These are phyloP conservation scores for Lachancea waltii DNA, from an alignment of 805 yeast genomes.

Conservation along the genomic window DNA sequence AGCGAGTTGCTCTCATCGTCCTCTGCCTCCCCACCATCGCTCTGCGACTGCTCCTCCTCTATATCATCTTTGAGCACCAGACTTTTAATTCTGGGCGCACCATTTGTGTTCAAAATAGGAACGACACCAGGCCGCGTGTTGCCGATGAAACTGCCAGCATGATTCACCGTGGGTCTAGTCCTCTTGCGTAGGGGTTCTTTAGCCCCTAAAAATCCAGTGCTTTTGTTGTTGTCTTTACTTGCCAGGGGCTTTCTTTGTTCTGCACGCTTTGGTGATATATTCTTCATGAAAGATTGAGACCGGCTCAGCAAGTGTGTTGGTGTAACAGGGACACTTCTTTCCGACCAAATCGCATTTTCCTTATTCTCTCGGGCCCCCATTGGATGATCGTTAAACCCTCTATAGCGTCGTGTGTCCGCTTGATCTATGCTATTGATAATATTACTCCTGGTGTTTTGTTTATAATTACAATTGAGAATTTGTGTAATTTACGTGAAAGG, in stretches of 20 bases:
- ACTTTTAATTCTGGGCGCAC: slow-evolving; percentile 24
- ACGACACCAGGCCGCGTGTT: slow-evolving; percentile 2
- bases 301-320: slow-evolving; percentile 23
- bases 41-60: slow-evolving; percentile 13
- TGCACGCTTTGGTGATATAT: slow-evolving; percentile 7
- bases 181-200: slow-evolving; percentile 2
- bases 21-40: slow-evolving; percentile 12
- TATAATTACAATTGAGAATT: no score
- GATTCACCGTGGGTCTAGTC: slow-evolving; percentile 8
- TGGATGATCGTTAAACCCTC: neutral
- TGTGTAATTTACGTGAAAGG: no score
- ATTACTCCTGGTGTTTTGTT: no score
- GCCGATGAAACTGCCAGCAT: slow-evolving; percentile 11
- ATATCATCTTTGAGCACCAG: slow-evolving; percentile 25
- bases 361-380: slow-evolving; percentile 9
- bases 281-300: slow-evolving; percentile 18
- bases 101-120: slow-evolving; percentile 24
- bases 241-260: slow-evolving; percentile 26
- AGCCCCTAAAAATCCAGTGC: slow-evolving; percentile 11
- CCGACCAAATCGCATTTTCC: slow-evolving; percentile 9
- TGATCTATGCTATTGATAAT: no score
- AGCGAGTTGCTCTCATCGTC: slow-evolving; percentile 16
- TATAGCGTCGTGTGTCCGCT: neutral
- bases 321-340: slow-evolving; percentile 17
- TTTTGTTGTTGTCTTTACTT: slow-evolving; percentile 27